Percentiles rank a stretch among this genome's conserved stretches.
Conservation (phyloP, 2,329 filamentous ascomycete genomes). For the Paecilomyces sp. region DNA sequence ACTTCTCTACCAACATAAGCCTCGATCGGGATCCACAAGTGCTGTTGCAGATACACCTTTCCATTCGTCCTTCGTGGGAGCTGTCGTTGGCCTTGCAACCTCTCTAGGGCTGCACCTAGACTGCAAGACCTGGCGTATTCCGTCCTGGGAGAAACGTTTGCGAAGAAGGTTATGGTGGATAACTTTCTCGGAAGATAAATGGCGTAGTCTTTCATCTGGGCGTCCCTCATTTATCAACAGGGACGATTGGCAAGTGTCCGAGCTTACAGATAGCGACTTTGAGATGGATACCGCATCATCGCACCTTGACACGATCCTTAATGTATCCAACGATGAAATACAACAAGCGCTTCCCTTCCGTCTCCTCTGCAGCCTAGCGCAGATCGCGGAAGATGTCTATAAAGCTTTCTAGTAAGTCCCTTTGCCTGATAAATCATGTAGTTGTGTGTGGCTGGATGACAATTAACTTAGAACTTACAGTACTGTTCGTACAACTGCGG, state of each 20-base stretch:
- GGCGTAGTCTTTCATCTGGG: conserved; percentile 27
- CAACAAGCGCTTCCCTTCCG: conserved; percentile 20
- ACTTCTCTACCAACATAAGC: conserved; percentile 24
- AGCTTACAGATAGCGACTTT: conserved; percentile 23
- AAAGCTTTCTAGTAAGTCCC: conserved; percentile 22
- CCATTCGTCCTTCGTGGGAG: conserved; percentile 31
- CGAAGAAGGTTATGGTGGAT: conserved; percentile 35
- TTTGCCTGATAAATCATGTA: background rate
- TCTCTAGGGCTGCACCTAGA: conserved; percentile 31
- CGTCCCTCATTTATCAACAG: conserved; percentile 27
- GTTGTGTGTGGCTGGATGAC: background rate
- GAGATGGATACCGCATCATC: conserved; percentile 10
- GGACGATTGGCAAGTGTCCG: conserved; percentile 28
- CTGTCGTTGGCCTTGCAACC: conserved; percentile 24
- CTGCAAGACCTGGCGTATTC: conserved; percentile 30
- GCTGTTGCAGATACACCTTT: conserved; percentile 25
- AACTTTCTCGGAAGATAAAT: conserved; percentile 33
- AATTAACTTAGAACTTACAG: conserved; percentile 6
- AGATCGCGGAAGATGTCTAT: conserved; percentile 24
- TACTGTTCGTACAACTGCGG: conserved; percentile 22
- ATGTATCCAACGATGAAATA: conserved; percentile 8
- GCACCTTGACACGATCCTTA: background rate
- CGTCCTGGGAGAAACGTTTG: conserved; percentile 30
- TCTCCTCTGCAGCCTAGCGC: conserved; percentile 18
- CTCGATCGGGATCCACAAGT: conserved; percentile 13